phyloP scores from a whole-genome alignment of 1,139 yeast species.

The Waltiozyma sp. region DNA sequence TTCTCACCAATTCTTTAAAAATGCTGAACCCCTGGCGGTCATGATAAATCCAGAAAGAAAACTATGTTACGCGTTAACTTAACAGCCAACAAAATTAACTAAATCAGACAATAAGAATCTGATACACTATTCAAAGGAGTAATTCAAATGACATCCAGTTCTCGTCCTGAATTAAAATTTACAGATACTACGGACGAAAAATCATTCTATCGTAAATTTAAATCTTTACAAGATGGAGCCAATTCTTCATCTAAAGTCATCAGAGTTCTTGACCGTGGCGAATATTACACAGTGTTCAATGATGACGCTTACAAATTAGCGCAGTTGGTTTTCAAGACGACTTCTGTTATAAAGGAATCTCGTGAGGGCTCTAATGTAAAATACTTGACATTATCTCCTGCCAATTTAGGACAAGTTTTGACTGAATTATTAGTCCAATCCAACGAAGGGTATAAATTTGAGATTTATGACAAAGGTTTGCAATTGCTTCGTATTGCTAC shows the following conservation, averaged over 20 bases:
- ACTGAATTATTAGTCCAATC: slow-evolving; percentile 52
- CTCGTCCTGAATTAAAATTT: slow-evolving; percentile 67
- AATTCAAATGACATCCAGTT: slow-evolving; percentile 3
- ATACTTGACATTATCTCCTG: slow-evolving; percentile 69
- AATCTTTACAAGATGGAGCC: slow-evolving; percentile 39
- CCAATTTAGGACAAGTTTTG: slow-evolving; percentile 58
- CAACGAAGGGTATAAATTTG: slow-evolving; percentile 56
- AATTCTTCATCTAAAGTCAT: slow-evolving; percentile 29
- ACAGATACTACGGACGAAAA: slow-evolving; percentile 36
- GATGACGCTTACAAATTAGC: slow-evolving; percentile 76
- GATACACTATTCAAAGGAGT: background rate
- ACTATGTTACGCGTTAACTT: background rate
- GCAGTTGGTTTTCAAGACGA: slow-evolving; percentile 71
- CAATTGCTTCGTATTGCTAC: slow-evolving; percentile 54
- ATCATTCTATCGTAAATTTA: slow-evolving; percentile 47
- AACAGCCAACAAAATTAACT: too few relatives aligned
- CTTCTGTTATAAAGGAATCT: slow-evolving; percentile 58
- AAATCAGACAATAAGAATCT: too few relatives aligned
- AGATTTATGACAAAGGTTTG: slow-evolving; percentile 58
- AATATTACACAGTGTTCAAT: slow-evolving; percentile 65
- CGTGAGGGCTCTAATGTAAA: slow-evolving; percentile 28
- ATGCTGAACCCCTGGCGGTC: too few relatives aligned
- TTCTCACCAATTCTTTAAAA: too few relatives aligned
- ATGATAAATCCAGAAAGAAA: too few relatives aligned
- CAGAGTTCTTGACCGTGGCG: slow-evolving; percentile 66